Base-by-base conservation (phyloP, 1,284 basidiomycete genomes). In the Moesziomyces aphidis region DNA sequence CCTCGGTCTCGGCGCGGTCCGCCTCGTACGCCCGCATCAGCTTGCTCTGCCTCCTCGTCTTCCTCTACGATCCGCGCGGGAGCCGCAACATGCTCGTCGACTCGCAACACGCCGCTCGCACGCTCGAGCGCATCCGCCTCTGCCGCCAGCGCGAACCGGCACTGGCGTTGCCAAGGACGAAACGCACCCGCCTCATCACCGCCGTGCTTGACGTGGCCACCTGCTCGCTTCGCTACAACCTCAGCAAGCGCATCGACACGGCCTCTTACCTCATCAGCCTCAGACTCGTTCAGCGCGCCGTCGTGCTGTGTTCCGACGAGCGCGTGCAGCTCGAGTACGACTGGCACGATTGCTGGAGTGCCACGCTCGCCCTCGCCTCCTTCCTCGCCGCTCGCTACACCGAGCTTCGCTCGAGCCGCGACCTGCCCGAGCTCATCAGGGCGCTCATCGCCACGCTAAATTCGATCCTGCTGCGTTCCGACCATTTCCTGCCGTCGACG, bases 111-210 rank as follows among this genome's bases (percentile, higher is more conserved):
- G 55, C 64, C 10, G 24, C 42, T 9, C 44, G 39, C 9, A 52
- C 46, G 3, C 60, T 78, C 22, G 58, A 63, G 17, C 60, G 39
- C 26, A 59, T 77, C 4, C 60, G 67, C 21, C 53, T 78, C 51
- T 81, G 80, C 45, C 73, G 80, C n/a, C 77, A 81, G 49, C 73
- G 73, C 17, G 72, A 78, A 36, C 80, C 80, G 2, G 63, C 62
- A 0, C 66, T 68, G 5, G 54, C 76, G 1, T 44, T 65, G 5
- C 65, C 73, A 8, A 60, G 76, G 15, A 61, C 55, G 17, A 77
- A 75, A 42, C 75, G 77, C 24, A 60, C 43, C 1, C 70, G 78
- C 10, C 68, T 81, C n/a, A 47, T 81, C 26, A 73, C 79, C 7
- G 58, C 55, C 34, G 61, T 76, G 6, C 73, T 82, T 7, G 78